Evolutionary conservation across 257 asterid species (phyloP), one percentile per base, ranked within the genome.

Genomic region (Nicotiana obtusifolia): DNA sequence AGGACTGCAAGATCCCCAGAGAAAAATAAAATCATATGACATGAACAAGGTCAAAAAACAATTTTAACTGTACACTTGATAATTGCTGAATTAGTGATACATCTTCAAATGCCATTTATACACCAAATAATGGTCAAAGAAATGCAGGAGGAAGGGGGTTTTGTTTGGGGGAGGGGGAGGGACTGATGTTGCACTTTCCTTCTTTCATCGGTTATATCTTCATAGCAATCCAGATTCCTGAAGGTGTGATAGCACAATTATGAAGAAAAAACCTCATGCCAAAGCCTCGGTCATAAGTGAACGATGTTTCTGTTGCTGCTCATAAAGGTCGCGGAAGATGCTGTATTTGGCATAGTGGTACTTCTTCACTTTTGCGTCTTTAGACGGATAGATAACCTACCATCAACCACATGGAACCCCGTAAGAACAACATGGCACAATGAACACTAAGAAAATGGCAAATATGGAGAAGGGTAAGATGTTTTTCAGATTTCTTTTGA

Each of bases 331-430:
- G 0, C 92, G 91, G 84, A 94, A 94, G 60, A 96, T 89, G 14
- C 86, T 89, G 69, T 91, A 96, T 82, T 96, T 96, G 15, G 98
- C 95, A 79, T 92, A 93, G 65, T 96, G 99, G 86, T 90, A 96
- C 88, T 88, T 94, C 88, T 81, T 91, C 81, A 96, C 88, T 86
- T 91, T 89, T 9, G 91, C 80, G 81, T 96, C 97, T 41, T 86
- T 85, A 1, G 97, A 94, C 22, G 98, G 98, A 87, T 91, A 85
- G 19, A 96, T 89, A 84, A 93, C 94, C 99, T 95, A 88, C 54
- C 61, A 75, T 75, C 44, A 77, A 78, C 59, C 52, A 28, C 65
- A 77, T 41, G 59, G 11, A 7, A 71, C 4, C 65, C 65, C 66
- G 75, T 20, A 61, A 64, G 19, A 44, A 69, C 82, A 47, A 61